Percentiles rank a stretch among this genome's conserved stretches.
Evolutionary conservation across 306 rosid genomes (phyloP).

Genomic region (Fragaria vesca): DNA sequence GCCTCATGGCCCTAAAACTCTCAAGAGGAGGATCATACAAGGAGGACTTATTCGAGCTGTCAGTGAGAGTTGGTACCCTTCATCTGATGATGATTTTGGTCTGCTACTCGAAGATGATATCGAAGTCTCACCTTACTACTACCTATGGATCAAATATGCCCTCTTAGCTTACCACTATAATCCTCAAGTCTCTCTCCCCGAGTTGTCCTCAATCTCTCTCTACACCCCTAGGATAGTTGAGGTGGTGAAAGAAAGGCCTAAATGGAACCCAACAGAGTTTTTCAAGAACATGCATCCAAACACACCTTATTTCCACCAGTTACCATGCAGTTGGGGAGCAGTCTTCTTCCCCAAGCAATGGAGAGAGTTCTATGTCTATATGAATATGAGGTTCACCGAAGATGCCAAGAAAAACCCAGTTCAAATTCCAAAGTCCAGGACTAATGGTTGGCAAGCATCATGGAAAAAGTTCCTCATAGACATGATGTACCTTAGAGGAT

Average conservation of each 20-base stretch:
- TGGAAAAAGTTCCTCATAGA: slow-evolving; percentile 97
- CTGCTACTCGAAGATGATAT: slow-evolving; percentile 91
- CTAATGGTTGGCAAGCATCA: slow-evolving; percentile 99
- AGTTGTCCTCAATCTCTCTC: slow-evolving; percentile 84
- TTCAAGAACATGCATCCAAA: slow-evolving; percentile 76
- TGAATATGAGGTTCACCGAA: slow-evolving; percentile 89
- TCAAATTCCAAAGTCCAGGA: slow-evolving; percentile 89
- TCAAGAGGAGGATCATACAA: slow-evolving; percentile 87
- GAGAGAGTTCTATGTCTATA: slow-evolving; percentile 95
- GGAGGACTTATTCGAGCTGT: slow-evolving; percentile 97
- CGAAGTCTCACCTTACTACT: slow-evolving; percentile 93
- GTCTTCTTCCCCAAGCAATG: slow-evolving; percentile 97
- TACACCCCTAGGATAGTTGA: slow-evolving; percentile 90
- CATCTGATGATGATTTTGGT: slow-evolving; percentile 81
- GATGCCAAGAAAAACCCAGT: slow-evolving; percentile 81
- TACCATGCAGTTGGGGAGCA: slow-evolving; percentile 98
- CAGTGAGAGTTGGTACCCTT: slow-evolving; percentile 97
- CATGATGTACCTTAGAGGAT: slow-evolving; percentile 98
- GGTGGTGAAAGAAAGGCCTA: slow-evolving; percentile 92
- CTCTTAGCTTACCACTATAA: slow-evolving; percentile 85
- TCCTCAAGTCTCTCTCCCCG: slow-evolving; percentile 80
- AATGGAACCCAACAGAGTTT: slow-evolving; percentile 81
- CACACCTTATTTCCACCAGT: slow-evolving; percentile 91
- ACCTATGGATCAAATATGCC: slow-evolving; percentile 93
- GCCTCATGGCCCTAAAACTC: slow-evolving; percentile 93